Conservation (phyloP, 257 asterid genomes). For the Penstemon davidsonii region DNA sequence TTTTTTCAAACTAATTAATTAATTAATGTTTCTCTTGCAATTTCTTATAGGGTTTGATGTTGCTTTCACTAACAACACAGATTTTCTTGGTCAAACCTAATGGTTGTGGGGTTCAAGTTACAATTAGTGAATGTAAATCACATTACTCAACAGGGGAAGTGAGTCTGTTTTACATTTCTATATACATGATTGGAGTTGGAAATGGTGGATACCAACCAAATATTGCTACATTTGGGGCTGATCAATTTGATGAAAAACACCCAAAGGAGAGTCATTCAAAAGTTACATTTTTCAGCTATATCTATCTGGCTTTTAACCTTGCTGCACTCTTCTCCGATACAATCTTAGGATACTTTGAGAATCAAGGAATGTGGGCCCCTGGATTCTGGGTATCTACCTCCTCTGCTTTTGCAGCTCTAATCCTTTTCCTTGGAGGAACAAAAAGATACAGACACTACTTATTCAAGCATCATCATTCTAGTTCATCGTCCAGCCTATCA, state of each 20-base stretch:
- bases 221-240: conserved; percentile 58
- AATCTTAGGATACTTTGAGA: conserved; percentile 51
- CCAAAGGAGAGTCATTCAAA: conserved; percentile 30
- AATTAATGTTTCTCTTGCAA: not conserved
- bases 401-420: conserved; percentile 37
- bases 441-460: conserved; percentile 33
- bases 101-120: conserved; percentile 38
- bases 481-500: too few species aligned
- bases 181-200: conserved; percentile 53
- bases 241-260: conserved; percentile 48
- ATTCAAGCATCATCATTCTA: too few species aligned
- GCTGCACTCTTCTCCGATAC: conserved; percentile 59
- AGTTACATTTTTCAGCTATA: conserved; percentile 42
- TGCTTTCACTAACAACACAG: conserved; percentile 39
- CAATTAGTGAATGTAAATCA: not conserved
- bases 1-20: too few species aligned
- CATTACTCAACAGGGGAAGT: conserved; percentile 27
- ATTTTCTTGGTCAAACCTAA: conserved; percentile 36
- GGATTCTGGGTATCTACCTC: conserved; percentile 51
- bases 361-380: conserved; percentile 46
- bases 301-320: conserved; percentile 51
- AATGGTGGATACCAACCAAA: conserved; percentile 70
- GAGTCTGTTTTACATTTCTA: conserved; percentile 40
- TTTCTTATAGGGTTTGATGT: conserved; percentile 33
- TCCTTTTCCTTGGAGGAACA: conserved; percentile 40